Base-by-base conservation (phyloP, 352 stramenopile genomes). In the Bremia lactucae region DNA sequence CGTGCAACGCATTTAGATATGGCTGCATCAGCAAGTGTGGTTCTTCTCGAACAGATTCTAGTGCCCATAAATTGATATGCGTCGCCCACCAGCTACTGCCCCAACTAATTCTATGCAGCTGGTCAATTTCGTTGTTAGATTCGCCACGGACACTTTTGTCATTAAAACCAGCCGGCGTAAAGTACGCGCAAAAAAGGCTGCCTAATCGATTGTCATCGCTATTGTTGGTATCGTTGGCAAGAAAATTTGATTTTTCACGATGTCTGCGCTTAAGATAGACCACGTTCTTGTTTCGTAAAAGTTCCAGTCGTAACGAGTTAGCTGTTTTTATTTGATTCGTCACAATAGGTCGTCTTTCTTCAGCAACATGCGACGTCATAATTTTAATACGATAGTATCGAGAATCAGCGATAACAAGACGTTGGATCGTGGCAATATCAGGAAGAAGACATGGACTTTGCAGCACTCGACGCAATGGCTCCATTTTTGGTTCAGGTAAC, bases 361-460 rank as follows among this genome's bases (percentile, higher is more conserved):
- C 28, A 7, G 18, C 33, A 11, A 20, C 22, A 25, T 36, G 31
- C 14, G 46, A 34, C 29, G 72, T 49, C 16, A 65, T 36, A 37
- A 93, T 87, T 40, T 84, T 63, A 19, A 90, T 65, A 9, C 71
- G 69, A 52, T 87, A 90, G 40, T 76, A 88, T n/a, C 51, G 46
- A 11, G 37, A 37, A 38, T 59, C 65, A 0, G 56, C 48, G 11
- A 90, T 67, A 0, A 59, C 35, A 8, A 93, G 69, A 14, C 71
- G 68, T 31, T 71, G 57, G 16, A 91, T 72, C 0, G 55, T 65
- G 4, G 52, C 36, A 0, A 87, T 55, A 24, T 87, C 73, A 5
- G 80, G 80, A 5, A 93, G 59, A 47, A 90, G 52, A 18, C 74
- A 87, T 13, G 79, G 79, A 14, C 65, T 86, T 31, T 54, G 62